Conservation (phyloP, 805 yeast species). For the Metschnikowia anglica region DNA sequence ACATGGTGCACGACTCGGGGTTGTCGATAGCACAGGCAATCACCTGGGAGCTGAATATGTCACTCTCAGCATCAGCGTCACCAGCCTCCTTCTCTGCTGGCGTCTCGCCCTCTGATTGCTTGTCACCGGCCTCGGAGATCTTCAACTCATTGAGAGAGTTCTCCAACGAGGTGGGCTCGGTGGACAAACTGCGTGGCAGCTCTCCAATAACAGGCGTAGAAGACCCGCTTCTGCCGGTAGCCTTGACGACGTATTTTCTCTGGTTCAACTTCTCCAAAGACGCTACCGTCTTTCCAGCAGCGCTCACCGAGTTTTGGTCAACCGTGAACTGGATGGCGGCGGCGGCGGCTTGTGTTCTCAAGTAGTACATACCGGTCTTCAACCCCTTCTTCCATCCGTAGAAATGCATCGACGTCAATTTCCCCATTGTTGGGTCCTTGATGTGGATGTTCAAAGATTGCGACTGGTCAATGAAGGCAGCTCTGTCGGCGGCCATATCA, state of each 20-base stretch:
- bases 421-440: slow-evolving; percentile 91
- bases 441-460: slow-evolving; percentile 90
- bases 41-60: slow-evolving; percentile 88
- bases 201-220: slow-evolving; percentile 23
- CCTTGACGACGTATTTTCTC: slow-evolving; percentile 35
- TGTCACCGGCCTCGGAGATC: slow-evolving; percentile 25
- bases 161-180: slow-evolving; percentile 45
- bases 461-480: slow-evolving; percentile 85
- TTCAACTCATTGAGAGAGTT: slow-evolving; percentile 47
- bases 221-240: slow-evolving; percentile 22
- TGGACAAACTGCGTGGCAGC: slow-evolving; percentile 28
- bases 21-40: slow-evolving; percentile 96
- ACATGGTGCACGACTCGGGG: slow-evolving; percentile 98
- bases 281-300: slow-evolving; percentile 41
- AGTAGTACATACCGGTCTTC: slow-evolving; percentile 97
- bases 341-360: slow-evolving; percentile 96
- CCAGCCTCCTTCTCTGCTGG: slow-evolving; percentile 13
- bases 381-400: slow-evolving; percentile 98
- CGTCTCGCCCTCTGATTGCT: slow-evolving; percentile 10
- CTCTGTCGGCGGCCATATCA: slow-evolving; percentile 67
- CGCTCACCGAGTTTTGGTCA: slow-evolving; percentile 42
- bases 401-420: slow-evolving; percentile 96
- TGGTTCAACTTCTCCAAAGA: slow-evolving; percentile 39
- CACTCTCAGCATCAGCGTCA: slow-evolving; percentile 50
- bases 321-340: slow-evolving; percentile 87